Evolutionary conservation across 1,284 basidiomycete genomes (phyloP), one percentile per base, ranked within the genome.

Genomic region (Cerrena zonata): DNA sequence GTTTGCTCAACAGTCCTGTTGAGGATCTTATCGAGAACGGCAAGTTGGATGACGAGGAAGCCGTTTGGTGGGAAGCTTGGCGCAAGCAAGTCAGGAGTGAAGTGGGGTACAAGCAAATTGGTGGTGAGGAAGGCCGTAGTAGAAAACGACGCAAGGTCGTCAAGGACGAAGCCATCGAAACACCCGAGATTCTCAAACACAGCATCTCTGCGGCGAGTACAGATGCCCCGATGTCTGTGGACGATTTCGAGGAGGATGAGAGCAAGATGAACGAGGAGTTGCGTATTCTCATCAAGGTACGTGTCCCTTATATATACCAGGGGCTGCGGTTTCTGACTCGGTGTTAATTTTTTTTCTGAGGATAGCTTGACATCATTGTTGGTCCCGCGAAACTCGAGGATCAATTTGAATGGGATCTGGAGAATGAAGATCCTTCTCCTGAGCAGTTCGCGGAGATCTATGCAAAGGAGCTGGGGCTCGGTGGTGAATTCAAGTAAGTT

Each of bases 391-490:
- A 96, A 66, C 79, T 99, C 24, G 87, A 94, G 49, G 96, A 99
- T 70, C 91, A 94, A 63, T 96, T 99, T 64, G 96, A 99, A 66
- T 99, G 96, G 96, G 95, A 99, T 68, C 72, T 98, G 42, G 86
- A 87, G 61, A 88, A 87, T 57, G 74, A 79, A 30, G 74, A 77
- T 45, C 85, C 89, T 1, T 87, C 89, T 1, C 93, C 95, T 0
- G 96, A 99, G 68, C 84, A 87, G 47, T 99, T 99, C 68, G 93
- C 95, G 5, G 87, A 89, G 57, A 76, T 86, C 0, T 97, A 96
- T 66, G 77, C 86, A 2, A 80, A 80, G 22, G 96, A 99, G 61
- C 73, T 99, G 15, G 96, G 96, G 1, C 73, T 99, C 18, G 79
- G 80, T 27, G 92, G 94, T 37, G 95, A 99, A 69, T 97, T 96